Conservation (phyloP, 2,329 filamentous ascomycete genomes). For the Paramyrothecium sp. region DNA sequence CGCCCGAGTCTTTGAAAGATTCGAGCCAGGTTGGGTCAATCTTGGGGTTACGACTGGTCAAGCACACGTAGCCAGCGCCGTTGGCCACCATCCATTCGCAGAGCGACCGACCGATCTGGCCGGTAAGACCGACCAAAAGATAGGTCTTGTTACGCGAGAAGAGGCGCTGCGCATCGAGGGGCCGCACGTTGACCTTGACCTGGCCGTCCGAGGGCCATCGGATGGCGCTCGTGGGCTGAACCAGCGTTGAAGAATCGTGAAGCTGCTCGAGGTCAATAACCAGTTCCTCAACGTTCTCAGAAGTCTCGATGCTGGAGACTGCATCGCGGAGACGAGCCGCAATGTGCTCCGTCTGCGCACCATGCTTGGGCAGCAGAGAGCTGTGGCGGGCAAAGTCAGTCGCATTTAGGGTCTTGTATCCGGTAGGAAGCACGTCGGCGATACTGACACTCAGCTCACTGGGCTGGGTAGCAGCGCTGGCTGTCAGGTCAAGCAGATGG, state of each 20-base stretch:
- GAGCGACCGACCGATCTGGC: constrained; percentile 33
- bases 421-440: neutral
- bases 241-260: neutral
- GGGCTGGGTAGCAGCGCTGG: neutral
- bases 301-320: neutral
- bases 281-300: neutral
- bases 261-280: neutral
- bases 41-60: constrained; percentile 37
- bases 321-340: neutral
- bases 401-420: neutral
- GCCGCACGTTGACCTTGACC: neutral
- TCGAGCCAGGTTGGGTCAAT: constrained; percentile 26
- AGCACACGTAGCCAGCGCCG: constrained; percentile 33
- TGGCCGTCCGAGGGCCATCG: neutral
- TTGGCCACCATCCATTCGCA: constrained; percentile 35
- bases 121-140: constrained; percentile 28
- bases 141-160: constrained; percentile 28
- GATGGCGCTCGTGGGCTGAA: neutral
- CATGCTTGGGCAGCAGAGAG: neutral
- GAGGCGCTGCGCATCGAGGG: constrained; percentile 2
- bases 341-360: neutral
- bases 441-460: neutral
- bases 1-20: constrained; percentile 2
- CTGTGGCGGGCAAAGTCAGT: neutral
- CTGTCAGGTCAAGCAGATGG: constrained; percentile 5